Percentiles rank a stretch among this genome's conserved stretches.
These are phyloP conservation scores for Metarhizium anisopliae DNA, from an alignment of 2,329 filamentous ascomycete species.

Conservation along the genomic window DNA sequence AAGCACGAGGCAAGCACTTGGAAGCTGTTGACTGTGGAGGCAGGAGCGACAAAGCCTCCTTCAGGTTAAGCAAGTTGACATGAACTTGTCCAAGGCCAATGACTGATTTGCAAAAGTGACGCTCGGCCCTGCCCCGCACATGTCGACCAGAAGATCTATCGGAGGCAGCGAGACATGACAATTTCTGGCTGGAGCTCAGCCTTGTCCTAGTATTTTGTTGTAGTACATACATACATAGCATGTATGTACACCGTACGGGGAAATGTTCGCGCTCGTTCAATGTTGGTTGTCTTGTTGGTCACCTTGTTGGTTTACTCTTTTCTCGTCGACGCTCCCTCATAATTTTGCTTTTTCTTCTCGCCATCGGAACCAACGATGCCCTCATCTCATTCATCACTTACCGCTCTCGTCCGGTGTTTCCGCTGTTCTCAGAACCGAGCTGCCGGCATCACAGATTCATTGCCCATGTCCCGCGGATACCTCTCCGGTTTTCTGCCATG, in stretches of 20 bases:
- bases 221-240: no score
- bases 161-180: background rate
- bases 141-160: background rate
- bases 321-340: background rate
- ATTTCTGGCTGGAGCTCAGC: background rate
- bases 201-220: background rate
- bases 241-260: no score
- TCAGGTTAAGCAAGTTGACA: background rate
- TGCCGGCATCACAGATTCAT: background rate
- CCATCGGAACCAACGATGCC: background rate
- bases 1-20: background rate
- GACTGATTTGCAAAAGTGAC: background rate
- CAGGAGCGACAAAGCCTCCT: background rate
- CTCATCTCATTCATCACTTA: background rate
- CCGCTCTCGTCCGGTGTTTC: background rate
- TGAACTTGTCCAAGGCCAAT: background rate
- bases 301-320: background rate
- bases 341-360: background rate
- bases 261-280: no score
- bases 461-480: constrained; percentile 2
- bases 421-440: background rate
- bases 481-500: background rate
- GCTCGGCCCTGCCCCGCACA: background rate
- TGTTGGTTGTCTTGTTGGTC: no score
- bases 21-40: background rate